Percentiles rank a stretch among this genome's conserved stretches.
Conservation (phyloP, 2,329 filamentous ascomycete genomes). For the Hirsutella thompsonii region DNA sequence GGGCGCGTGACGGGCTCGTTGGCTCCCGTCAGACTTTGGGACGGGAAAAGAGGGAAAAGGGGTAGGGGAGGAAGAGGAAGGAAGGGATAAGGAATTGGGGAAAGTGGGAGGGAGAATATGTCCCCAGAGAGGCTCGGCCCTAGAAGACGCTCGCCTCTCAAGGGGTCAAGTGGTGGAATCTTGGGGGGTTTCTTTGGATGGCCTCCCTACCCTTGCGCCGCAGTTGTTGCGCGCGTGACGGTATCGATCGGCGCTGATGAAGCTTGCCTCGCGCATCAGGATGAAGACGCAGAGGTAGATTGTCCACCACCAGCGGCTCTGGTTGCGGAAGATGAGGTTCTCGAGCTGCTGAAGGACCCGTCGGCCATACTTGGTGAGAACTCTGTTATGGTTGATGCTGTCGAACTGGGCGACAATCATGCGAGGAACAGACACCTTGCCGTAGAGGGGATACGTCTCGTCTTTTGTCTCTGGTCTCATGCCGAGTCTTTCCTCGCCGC, state of each 20-base stretch:
- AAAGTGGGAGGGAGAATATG: not conserved
- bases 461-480: constrained; percentile 22
- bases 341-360: constrained; percentile 22
- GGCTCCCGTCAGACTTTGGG: too few relatives aligned
- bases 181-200: too few relatives aligned
- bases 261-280: constrained; percentile 27
- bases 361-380: constrained; percentile 21
- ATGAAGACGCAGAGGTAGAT: constrained; percentile 28
- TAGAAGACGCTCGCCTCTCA: not conserved
- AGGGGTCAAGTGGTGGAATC: not conserved
- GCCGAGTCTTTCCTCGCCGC: constrained; percentile 24
- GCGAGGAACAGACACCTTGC: constrained; percentile 25
- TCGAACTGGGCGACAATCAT: constrained; percentile 34
- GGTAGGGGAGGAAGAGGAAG: too few relatives aligned
- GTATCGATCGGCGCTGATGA: constrained; percentile 25
- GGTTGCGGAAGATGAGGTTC: constrained; percentile 18
- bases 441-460: constrained; percentile 22
- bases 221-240: constrained; percentile 27
- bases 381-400: constrained; percentile 22
- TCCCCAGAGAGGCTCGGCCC: too few relatives aligned
- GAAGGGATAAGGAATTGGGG: not conserved
- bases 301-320: constrained; percentile 16
- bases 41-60: too few relatives aligned
- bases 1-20: too few relatives aligned
- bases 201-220: constrained; percentile 10